These are phyloP conservation scores for Suhomyces terraborum DNA, from an alignment of 1,139 yeast species.

Conservation along the genomic window DNA sequence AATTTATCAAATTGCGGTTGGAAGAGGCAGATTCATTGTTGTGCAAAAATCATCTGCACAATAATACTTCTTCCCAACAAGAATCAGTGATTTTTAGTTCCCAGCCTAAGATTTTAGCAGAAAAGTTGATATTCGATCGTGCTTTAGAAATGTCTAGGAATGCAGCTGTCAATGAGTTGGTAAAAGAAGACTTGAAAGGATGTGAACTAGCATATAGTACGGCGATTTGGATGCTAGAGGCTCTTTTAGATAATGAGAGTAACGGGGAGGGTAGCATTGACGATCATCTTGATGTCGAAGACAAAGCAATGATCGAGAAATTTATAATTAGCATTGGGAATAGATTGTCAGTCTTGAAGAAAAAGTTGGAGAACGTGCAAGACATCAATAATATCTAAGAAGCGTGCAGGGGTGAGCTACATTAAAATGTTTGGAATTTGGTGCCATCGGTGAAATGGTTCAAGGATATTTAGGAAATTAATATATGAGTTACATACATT, in stretches of 20 bases:
- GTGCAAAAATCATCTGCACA: constrained; percentile 11
- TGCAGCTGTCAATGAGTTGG: constrained; percentile 86
- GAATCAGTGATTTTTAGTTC: constrained; percentile 1
- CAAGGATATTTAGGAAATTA: constrained; percentile 10
- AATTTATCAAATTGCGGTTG: constrained; percentile 60
- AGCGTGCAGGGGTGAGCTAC: neutral
- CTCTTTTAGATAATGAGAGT: constrained; percentile 63
- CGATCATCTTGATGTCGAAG: constrained; percentile 63
- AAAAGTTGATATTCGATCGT: constrained; percentile 83
- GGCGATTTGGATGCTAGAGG: constrained; percentile 93
- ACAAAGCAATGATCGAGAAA: constrained; percentile 71
- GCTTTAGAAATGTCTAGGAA: constrained; percentile 90
- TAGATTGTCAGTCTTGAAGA: constrained; percentile 61
- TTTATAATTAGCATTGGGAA: constrained; percentile 75
- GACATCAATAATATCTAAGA: neutral
- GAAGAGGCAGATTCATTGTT: constrained; percentile 50
- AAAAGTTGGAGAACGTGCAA: constrained; percentile 30
- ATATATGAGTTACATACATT: constrained; percentile 7
- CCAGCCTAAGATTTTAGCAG: constrained; percentile 56
- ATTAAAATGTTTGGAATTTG: neutral
- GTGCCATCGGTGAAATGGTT: neutral
- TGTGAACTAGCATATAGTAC: constrained; percentile 91
- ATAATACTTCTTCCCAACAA: constrained; percentile 3
- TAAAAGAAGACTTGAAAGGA: constrained; percentile 70
- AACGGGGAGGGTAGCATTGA: constrained; percentile 24